These are phyloP conservation scores for Circinella umbellata DNA, from an alignment of 371 early-diverging fungal species.

Conservation along the genomic window DNA sequence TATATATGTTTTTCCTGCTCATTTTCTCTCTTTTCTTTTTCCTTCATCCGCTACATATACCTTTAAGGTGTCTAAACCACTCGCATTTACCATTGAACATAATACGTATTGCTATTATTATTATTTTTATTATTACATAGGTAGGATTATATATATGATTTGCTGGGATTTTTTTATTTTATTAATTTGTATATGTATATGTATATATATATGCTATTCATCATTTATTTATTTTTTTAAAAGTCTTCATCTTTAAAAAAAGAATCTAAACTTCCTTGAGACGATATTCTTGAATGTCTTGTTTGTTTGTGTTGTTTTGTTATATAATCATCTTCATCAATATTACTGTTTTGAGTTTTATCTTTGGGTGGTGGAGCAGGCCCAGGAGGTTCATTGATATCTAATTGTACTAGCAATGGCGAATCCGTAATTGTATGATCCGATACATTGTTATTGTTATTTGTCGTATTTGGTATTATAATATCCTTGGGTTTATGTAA, in stretches of 20 bases:
- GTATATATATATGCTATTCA: background rate
- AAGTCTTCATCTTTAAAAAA: slow-evolving; percentile 45
- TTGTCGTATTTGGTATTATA: background rate
- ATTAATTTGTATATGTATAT: background rate
- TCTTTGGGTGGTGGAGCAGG: slow-evolving; percentile 1
- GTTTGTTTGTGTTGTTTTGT: background rate
- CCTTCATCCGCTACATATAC: too few species aligned
- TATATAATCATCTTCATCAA: background rate
- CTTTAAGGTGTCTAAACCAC: too few species aligned
- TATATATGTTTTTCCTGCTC: too few species aligned
- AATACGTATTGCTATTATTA: too few species aligned
- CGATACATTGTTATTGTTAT: background rate
- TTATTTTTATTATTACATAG: too few species aligned
- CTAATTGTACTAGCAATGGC: background rate
- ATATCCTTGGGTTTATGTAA: background rate
- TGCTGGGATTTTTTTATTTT: too few species aligned
- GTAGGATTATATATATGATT: too few species aligned
- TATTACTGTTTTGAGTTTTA: background rate
- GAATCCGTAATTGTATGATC: background rate
- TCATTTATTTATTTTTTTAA: slow-evolving; percentile 6
- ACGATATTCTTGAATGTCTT: slow-evolving; percentile 16
- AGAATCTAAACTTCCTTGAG: slow-evolving; percentile 39
- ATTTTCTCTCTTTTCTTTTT: too few species aligned
- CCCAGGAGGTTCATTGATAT: background rate
- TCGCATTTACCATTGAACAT: too few species aligned